These are phyloP conservation scores for Amanita polypyramis DNA, from an alignment of 768 basidiomycete genomes.

Conservation along the genomic window DNA sequence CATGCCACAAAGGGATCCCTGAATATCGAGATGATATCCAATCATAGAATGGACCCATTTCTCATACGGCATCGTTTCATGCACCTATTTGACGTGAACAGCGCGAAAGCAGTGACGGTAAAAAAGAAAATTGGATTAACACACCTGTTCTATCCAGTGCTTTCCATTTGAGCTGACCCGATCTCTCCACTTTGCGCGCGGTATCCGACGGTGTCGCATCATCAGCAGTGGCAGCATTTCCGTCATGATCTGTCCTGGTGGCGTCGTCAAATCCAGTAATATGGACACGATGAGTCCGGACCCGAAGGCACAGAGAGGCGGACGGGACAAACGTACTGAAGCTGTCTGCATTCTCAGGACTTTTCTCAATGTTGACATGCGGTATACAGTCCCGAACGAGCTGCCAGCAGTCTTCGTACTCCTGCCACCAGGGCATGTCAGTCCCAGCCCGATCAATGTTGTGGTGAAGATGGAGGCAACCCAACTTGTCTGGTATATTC, in stretches of 20 bases:
- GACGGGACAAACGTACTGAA: conserved; percentile 42
- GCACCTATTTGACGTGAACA: conserved; percentile 24
- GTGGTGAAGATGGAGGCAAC: conserved; percentile 5
- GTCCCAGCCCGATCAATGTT: conserved; percentile 3
- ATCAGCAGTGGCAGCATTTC: conserved; percentile 72
- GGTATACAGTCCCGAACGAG: conserved; percentile 52
- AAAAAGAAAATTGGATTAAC: conserved; percentile 1
- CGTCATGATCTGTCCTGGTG: conserved; percentile 56
- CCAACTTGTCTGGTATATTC: conserved; percentile 59
- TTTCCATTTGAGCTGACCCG: conserved; percentile 51
- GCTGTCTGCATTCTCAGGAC: conserved; percentile 48
- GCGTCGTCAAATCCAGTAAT: conserved; percentile 7
- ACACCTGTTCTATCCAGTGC: conserved; percentile 76
- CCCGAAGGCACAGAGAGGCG: background rate
- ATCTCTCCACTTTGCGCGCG: conserved; percentile 65
- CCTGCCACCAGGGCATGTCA: conserved; percentile 27
- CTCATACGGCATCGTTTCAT: conserved; percentile 52
- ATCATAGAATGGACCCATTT: conserved; percentile 66
- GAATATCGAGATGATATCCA: conserved; percentile 64
- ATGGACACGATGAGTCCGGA: background rate
- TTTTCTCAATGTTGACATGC: conserved; percentile 41
- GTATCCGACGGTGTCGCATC: conserved; percentile 79
- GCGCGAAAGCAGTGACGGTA: background rate
- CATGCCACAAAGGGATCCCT: conserved; percentile 70
- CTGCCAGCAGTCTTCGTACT: conserved; percentile 60